Evolutionary conservation across 176 grass and related monocot genomes (phyloP).

Genomic region (Pontederia crassipes): DNA sequence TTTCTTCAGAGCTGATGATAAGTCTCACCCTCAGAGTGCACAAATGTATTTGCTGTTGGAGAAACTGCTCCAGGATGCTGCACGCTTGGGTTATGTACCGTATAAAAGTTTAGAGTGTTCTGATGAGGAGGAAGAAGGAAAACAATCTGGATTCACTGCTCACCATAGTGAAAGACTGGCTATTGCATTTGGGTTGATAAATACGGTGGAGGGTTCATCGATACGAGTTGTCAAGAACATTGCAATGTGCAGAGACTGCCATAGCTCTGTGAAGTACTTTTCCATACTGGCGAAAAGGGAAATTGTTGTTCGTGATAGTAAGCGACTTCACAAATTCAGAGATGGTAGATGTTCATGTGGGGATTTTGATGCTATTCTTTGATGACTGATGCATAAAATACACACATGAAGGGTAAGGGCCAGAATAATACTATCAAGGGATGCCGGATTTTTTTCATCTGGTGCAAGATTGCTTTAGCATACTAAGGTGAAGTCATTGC

Average conservation of each 20-base stretch:
- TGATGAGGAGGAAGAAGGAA: conserved; percentile 42
- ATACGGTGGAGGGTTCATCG: conserved; percentile 27
- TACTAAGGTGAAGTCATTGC: no score
- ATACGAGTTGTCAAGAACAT: conserved; percentile 71
- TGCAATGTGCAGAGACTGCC: conserved; percentile 86
- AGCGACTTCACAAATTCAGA: conserved; percentile 72
- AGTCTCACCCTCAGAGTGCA: conserved; percentile 25
- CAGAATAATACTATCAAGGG: no score
- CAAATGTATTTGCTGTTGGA: conserved; percentile 47
- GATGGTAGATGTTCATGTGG: conserved; percentile 69
- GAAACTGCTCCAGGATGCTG: conserved; percentile 47
- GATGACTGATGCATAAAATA: conserved; percentile 6
- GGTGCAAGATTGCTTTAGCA: no score
- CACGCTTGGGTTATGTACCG: conserved; percentile 52
- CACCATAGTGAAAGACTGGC: conserved; percentile 87
- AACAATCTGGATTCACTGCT: conserved; percentile 20
- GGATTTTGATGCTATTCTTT: conserved; percentile 58
- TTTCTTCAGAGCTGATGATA: conserved; percentile 61
- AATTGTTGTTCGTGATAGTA: conserved; percentile 68
- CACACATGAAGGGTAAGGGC: no score
- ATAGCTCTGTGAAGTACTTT: conserved; percentile 59
- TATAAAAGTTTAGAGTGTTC: conserved; percentile 52
- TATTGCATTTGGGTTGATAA: conserved; percentile 59
- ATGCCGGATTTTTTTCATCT: no score
- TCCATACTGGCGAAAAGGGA: conserved; percentile 61